These are phyloP conservation scores for Puya raimondii DNA, from an alignment of 176 grass and related monocot species.

Conservation along the genomic window DNA sequence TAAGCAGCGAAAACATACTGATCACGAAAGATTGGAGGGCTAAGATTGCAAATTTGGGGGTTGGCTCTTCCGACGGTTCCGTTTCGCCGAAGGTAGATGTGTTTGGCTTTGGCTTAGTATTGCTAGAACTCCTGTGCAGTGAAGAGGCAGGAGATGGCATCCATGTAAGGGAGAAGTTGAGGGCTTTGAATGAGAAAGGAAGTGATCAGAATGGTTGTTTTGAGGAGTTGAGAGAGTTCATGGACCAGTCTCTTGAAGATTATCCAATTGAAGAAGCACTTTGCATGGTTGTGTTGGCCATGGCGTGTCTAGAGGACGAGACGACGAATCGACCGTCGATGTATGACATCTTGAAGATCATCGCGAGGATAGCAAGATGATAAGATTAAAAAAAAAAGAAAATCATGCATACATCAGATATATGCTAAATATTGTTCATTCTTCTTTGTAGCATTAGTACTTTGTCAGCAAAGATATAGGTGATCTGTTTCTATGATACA, in stretches of 20 bases:
- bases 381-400: too few relatives aligned
- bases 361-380: conserved; percentile 4
- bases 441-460: too few relatives aligned
- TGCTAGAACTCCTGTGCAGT: not conserved
- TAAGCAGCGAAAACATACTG: conserved; percentile 5
- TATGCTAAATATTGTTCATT: too few relatives aligned
- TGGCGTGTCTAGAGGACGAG: conserved; percentile 3
- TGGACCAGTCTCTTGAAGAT: conserved; percentile 6
- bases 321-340: not conserved
- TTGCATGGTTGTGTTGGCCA: conserved; percentile 1
- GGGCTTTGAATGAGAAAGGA: not conserved
- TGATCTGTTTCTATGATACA: too few relatives aligned
- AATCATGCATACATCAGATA: too few relatives aligned
- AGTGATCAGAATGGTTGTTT: not conserved
- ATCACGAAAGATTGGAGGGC: conserved; percentile 3
- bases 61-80: not conserved
- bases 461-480: too few relatives aligned
- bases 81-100: not conserved
- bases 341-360: not conserved
- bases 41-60: conserved; percentile 4
- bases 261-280: not conserved
- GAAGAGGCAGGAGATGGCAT: not conserved
- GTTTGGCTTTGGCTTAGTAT: conserved; percentile 1
- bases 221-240: not conserved
- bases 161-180: not conserved